Evolutionary conservation across 495 filamentous ascomycete species (phyloP).

Genomic region (Aspergillus sclerotioniger): DNA sequence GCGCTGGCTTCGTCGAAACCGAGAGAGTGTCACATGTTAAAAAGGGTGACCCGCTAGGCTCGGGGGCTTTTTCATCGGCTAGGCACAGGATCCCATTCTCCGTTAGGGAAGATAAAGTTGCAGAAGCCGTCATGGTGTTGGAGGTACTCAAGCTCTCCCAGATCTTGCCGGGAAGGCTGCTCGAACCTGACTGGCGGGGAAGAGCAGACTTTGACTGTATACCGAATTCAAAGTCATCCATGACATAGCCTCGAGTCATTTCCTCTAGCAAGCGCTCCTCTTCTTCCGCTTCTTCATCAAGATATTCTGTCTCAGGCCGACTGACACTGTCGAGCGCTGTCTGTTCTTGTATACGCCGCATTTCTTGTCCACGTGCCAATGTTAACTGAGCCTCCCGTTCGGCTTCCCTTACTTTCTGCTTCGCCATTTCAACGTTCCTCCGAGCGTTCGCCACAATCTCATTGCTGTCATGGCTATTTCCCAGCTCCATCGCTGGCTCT

Average conservation of each 20-base stretch:
- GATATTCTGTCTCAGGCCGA: constrained; percentile 44
- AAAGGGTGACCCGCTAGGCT: constrained; percentile 30
- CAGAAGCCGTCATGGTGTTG: constrained; percentile 70
- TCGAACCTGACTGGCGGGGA: constrained; percentile 86
- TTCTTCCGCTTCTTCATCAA: constrained; percentile 80
- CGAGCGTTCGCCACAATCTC: constrained; percentile 57
- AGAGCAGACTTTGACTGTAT: constrained; percentile 69
- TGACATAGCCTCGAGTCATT: constrained; percentile 81
- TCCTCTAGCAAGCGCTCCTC: constrained; percentile 91
- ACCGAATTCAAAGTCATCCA: constrained; percentile 85
- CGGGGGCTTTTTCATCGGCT: constrained; percentile 24
- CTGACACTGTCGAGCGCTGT: constrained; percentile 26
- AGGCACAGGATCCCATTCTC: constrained; percentile 53
- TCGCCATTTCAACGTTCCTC: constrained; percentile 72
- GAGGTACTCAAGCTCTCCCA: constrained; percentile 87
- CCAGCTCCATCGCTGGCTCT: constrained; percentile 61
- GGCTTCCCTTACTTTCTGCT: constrained; percentile 73
- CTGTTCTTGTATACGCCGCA: constrained; percentile 40
- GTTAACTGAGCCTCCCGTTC: constrained; percentile 71
- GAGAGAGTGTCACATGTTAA: constrained; percentile 19
- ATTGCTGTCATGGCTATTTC: constrained; percentile 38
- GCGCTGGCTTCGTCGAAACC: constrained; percentile 7
- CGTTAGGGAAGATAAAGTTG: constrained; percentile 70
- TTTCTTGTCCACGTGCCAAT: constrained; percentile 47
- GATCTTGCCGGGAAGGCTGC: constrained; percentile 75